Evolutionary conservation across 768 basidiomycete genomes (phyloP).

Genomic region (Psilocybe cubensis): DNA sequence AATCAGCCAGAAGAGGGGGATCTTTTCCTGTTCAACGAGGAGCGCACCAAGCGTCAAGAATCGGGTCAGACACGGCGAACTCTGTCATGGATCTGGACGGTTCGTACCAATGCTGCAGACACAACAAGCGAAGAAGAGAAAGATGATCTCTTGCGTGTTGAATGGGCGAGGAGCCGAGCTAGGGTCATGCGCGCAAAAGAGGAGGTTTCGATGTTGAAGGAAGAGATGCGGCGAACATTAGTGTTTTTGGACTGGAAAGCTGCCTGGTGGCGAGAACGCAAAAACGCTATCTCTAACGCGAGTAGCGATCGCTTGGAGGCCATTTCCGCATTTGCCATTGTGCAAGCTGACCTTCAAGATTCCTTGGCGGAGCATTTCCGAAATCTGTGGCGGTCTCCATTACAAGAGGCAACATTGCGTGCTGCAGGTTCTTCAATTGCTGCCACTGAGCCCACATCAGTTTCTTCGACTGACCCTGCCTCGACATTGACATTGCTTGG

Average conservation of each 20-base stretch:
- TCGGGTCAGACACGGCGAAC: slow-evolving; percentile 18
- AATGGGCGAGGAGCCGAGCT: slow-evolving; percentile 4
- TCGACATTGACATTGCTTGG: too few relatives aligned
- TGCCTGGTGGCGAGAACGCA: slow-evolving; percentile 4
- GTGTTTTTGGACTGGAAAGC: slow-evolving; percentile 13
- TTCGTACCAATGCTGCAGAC: neutral
- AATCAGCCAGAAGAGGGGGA: neutral
- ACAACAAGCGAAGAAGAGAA: slow-evolving; percentile 9
- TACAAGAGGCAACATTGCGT: slow-evolving; percentile 1
- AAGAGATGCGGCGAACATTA: slow-evolving; percentile 18
- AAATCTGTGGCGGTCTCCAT: slow-evolving; percentile 4
- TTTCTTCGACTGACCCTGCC: too few relatives aligned
- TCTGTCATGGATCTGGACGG: slow-evolving; percentile 24
- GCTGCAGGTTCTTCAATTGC: too few relatives aligned
- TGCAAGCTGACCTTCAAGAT: slow-evolving; percentile 10
- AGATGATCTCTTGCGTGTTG: neutral
- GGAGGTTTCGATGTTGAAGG: slow-evolving; percentile 15
- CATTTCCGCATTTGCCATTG: slow-evolving; percentile 8
- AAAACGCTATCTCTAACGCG: neutral
- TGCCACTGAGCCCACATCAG: too few relatives aligned
- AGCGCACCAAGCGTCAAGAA: too few relatives aligned
- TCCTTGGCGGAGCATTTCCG: slow-evolving; percentile 18
- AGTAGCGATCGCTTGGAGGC: slow-evolving; percentile 5
- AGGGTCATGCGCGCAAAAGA: slow-evolving; percentile 15
- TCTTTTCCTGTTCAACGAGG: neutral